Percentiles rank a stretch among this genome's conserved stretches.
These are phyloP conservation scores for Pinus albicaulis DNA, from an alignment of 75 land plant species.

Conservation along the genomic window DNA sequence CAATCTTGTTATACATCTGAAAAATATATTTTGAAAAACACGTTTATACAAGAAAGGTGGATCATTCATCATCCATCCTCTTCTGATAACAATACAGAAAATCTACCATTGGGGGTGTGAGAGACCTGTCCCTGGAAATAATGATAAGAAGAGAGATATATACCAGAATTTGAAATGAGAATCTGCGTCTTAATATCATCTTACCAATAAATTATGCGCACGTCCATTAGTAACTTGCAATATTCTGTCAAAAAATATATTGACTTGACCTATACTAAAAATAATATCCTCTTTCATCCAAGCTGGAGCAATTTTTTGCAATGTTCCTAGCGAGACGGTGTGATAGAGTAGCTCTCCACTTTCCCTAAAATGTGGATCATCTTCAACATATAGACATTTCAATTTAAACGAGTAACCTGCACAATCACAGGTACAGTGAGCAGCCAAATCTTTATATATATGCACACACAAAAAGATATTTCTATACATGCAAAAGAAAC, in stretches of 20 bases:
- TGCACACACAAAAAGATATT: too few relatives aligned
- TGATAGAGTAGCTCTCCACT: slow-evolving; percentile 32
- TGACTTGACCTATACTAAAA: slow-evolving; percentile 40
- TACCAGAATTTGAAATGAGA: too few relatives aligned
- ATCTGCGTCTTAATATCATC: background rate
- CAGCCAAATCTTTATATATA: background rate
- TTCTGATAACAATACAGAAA: too few relatives aligned
- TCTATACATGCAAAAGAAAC: too few relatives aligned
- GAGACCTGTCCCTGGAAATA: too few relatives aligned
- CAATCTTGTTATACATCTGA: too few relatives aligned
- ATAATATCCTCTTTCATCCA: slow-evolving; percentile 64
- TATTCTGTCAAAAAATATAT: slow-evolving; percentile 46
- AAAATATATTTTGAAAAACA: too few relatives aligned
- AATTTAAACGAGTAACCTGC: slow-evolving; percentile 62
- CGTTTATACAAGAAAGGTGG: too few relatives aligned
- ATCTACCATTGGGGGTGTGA: too few relatives aligned
- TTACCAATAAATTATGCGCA: background rate
- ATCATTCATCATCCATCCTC: too few relatives aligned
- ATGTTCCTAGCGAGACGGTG: slow-evolving; percentile 47
- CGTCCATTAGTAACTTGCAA: slow-evolving; percentile 20
- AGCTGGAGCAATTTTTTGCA: slow-evolving; percentile 50
- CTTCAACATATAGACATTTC: slow-evolving; percentile 24
- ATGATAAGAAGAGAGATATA: too few relatives aligned
- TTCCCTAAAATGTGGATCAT: slow-evolving; percentile 2
- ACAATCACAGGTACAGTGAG: background rate